Base-by-base conservation (phyloP, 1,139 yeast genomes). In the Protomyces gravidus region DNA sequence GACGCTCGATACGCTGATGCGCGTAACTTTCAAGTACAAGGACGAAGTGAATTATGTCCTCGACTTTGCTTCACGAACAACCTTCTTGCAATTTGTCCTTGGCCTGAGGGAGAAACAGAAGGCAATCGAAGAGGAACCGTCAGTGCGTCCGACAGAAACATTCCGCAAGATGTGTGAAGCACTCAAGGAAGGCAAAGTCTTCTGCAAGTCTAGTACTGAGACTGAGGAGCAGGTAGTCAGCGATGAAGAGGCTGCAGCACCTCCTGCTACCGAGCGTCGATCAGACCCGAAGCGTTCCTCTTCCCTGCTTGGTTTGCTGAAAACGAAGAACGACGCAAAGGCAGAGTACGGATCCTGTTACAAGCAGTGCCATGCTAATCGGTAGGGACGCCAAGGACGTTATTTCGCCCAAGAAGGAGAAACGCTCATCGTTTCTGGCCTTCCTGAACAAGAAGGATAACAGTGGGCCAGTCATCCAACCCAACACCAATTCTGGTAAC, bases 151-250 rank as follows among this genome's bases (percentile, higher is more conserved):
- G n/a, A 46, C 58, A 6, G 51, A 28, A 11, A 11, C 7, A 2
- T 53, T 45, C 46, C 17, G 17, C 13, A 21, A 50, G 23, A 46
- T 15, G 9, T 28, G 47, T 19, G 48, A 53, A 45, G 17, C 46
- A 13, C 51, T 53, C 13, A 47, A 33, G 13, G 51, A 53, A 5
- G 51, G 51, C 47, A 46, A 46, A n/a, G 58, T 51, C 7, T 53
- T 53, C 40, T 11, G 27, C 27, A 53, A 33, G 46, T 9, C 33
- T 5, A 21, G 9, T 11, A 19, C 51, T 9, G 58, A 53, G 9
- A 45, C 26, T 2, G 23, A 40, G n/a, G 25, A 53, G 7, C 51
- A 53, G 21, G 46, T 53, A 5, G n/a, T 53, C 30, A 45, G 51
- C 2, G 58, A 53, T 32, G 58, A 53, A 13, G 58, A 53, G 9